Conservation (phyloP, 2,329 filamentous ascomycete genomes). For the Xylariaceae sp. region DNA sequence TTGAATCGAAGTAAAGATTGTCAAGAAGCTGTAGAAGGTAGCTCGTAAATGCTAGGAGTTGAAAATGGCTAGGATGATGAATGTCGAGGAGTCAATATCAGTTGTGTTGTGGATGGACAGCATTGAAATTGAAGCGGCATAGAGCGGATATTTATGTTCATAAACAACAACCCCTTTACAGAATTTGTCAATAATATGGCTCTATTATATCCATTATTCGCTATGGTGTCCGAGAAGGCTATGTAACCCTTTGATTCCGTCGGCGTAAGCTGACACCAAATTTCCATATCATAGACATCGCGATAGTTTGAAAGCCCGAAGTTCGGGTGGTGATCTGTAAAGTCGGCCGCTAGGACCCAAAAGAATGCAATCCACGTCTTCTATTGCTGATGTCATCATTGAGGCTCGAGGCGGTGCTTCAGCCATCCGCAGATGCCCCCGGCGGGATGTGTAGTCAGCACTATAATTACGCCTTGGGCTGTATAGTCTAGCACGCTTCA, state of each 20-base stretch:
- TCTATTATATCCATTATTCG: not conserved
- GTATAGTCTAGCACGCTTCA: not conserved
- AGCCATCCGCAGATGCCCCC: not conserved
- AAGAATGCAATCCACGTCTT: not conserved
- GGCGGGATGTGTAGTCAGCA: not conserved
- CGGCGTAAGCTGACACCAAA: not conserved
- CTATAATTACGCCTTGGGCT: not conserved
- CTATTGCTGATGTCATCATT: not conserved
- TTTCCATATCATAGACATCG: not conserved
- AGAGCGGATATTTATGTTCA: not conserved
- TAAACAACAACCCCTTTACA: not conserved
- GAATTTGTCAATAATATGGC: not conserved
- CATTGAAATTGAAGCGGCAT: not conserved
- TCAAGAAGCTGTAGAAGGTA: not conserved
- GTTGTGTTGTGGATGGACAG: not conserved
- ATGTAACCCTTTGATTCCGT: not conserved
- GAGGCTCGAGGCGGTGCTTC: not conserved
- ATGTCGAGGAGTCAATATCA: not conserved
- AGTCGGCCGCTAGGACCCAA: not conserved
- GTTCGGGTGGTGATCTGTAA: not conserved
- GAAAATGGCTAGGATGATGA: not conserved
- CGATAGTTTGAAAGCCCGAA: not conserved
- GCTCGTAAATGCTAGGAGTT: not conserved
- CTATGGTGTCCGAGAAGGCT: not conserved
- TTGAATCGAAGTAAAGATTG: not conserved